These are phyloP conservation scores for Gracilaria domingensis DNA, from an alignment of 23 red algal species.

Conservation along the genomic window DNA sequence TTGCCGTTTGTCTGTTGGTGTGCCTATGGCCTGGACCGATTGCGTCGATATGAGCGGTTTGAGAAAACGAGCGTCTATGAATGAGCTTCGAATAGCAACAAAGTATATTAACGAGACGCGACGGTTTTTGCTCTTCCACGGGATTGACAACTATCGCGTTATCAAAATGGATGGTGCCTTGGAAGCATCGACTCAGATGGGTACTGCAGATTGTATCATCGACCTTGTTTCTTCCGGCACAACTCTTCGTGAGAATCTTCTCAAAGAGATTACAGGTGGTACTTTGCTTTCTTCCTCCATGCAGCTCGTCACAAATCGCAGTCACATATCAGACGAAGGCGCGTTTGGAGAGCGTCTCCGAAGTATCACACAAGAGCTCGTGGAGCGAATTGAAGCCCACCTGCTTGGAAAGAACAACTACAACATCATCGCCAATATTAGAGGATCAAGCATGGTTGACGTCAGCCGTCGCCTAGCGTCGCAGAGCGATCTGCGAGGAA, in stretches of 20 bases:
- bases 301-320: conserved; percentile 92
- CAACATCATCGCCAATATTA: conserved; percentile 98
- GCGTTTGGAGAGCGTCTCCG: conserved; percentile 65
- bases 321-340: conserved; percentile 44
- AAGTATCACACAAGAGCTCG: conserved; percentile 75
- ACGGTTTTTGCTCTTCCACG: conserved; percentile 65
- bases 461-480: conserved; percentile 89
- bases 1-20: conserved; percentile 86
- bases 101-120: conserved; percentile 83
- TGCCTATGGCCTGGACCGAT: conserved; percentile 92
- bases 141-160: conserved; percentile 81
- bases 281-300: conserved; percentile 82
- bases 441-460: conserved; percentile 90
- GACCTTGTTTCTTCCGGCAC: conserved; percentile 94
- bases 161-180: conserved; percentile 96
- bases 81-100: conserved; percentile 86
- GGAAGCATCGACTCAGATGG: conserved; percentile 97
- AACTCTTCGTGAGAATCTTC: conserved; percentile 97
- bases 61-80: conserved; percentile 20
- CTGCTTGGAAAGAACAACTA: conserved; percentile 82
- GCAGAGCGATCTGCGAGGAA: conserved; percentile 81
- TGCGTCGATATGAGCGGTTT: conserved; percentile 72
- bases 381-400: conserved; percentile 97
- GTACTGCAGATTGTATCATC: conserved; percentile 95
- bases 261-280: conserved; percentile 94